A percentile compares a stretch with the other conserved stretches of the same genome.
Conservation (phyloP, 2,329 filamentous ascomycete genomes). For the Mollisiaceae sp. region DNA sequence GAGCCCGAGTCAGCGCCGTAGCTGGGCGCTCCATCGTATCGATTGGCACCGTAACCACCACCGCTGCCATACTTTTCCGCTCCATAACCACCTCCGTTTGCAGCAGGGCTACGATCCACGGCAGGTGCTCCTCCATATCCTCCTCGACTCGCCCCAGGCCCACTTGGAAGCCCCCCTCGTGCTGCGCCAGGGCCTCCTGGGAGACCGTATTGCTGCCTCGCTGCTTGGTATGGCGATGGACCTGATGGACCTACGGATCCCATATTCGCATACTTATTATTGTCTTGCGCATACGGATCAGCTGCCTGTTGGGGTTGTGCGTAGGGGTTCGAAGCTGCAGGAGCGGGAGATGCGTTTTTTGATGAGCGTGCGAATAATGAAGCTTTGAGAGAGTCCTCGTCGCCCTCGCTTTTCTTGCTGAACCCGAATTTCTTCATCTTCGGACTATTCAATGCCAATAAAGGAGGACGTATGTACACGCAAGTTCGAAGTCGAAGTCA, state of each 20-base stretch:
- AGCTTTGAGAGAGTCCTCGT: slow-evolving; percentile 53
- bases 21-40: slow-evolving; percentile 52
- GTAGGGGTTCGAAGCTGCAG: slow-evolving; percentile 41
- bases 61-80: slow-evolving; percentile 57
- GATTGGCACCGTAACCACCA: slow-evolving; percentile 57
- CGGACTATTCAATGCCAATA: not conserved
- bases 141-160: slow-evolving; percentile 42
- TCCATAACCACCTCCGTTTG: slow-evolving; percentile 54
- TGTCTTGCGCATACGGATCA: slow-evolving; percentile 64
- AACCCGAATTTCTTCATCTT: slow-evolving; percentile 66
- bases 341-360: slow-evolving; percentile 56
- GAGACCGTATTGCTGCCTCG: slow-evolving; percentile 37
- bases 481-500: slow-evolving; percentile 1
- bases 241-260: slow-evolving; percentile 42
- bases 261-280: slow-evolving; percentile 60
- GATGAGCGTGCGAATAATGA: slow-evolving; percentile 54
- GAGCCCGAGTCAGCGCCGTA: slow-evolving; percentile 40
- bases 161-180: slow-evolving; percentile 42
- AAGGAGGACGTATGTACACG: not conserved
- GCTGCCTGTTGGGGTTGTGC: slow-evolving; percentile 44
- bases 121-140: slow-evolving; percentile 40
- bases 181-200: slow-evolving; percentile 38
- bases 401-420: slow-evolving; percentile 58
- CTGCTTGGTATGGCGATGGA: slow-evolving; percentile 33
- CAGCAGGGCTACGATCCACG: slow-evolving; percentile 29